Evolutionary conservation across 305 asterid species (phyloP), one percentile per base, ranked within the genome.

Genomic region (Fraxinus sp.): DNA sequence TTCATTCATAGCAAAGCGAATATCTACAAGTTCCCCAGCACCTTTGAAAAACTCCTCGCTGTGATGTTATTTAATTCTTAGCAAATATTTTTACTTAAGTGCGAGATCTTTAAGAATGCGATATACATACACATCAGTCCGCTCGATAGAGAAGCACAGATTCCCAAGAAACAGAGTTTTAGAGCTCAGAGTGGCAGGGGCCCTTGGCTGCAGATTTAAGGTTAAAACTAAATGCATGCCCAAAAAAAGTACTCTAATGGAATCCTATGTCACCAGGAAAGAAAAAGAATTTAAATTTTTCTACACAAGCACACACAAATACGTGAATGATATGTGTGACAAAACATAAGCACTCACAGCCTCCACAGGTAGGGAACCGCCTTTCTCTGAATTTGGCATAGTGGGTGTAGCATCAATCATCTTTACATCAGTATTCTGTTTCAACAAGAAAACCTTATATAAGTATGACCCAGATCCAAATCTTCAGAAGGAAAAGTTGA

Each of bases 81-180:
- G 35, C 68, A 35, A 18, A 8, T 3, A 5, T 64, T 5, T 70
- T 70, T 14, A 70, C 3, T 70, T 36, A 43, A 39, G 64, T 16
- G 32, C 33, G 24, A 79, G 77, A 82, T 62, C 32, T 46, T 83
- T 72, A 9, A 85, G 66, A 75, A 7, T 30, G 85, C 39, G 24
- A 32, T 10, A 39, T 26, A 86, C 98, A 66, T 91, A 96, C 99
- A 96, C 88, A 82, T 94, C 96, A 41, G 85, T 85, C 81, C 81
- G 83, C 85, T 90, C 89, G 20, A 91, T 82, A 28, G 93, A 85
- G 81, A 78, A 96, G 35, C 97, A 83, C 46, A 96, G 87, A 89
- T 94, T 96, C 83, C 98, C 99, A 84, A 93, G 91, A 88, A 89
- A 94, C 66, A 96, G 62, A 35, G 95, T 91, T 78, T 90, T 94